Conservation (phyloP, 73 alveolate species). For the Paramecium pentaurelia region DNA sequence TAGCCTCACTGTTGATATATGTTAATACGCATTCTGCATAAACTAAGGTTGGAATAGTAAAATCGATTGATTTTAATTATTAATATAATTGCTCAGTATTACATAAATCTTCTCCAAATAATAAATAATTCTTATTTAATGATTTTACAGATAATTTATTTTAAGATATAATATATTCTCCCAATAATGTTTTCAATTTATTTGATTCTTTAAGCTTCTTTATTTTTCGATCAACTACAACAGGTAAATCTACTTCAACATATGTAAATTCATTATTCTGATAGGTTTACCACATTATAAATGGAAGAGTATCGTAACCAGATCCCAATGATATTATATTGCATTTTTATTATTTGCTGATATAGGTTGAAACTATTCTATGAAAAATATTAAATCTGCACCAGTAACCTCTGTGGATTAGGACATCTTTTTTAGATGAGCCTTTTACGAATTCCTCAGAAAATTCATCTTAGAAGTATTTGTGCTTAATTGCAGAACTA, state of each 20-base stretch:
- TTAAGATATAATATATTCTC: not conserved
- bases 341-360: conserved; percentile 1
- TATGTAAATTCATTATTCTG: conserved; percentile 20
- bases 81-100: conserved; percentile 64
- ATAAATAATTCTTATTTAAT: conserved; percentile 48
- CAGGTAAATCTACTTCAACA: conserved; percentile 46
- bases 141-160: conserved; percentile 44
- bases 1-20: conserved; percentile 71
- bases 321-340: conserved; percentile 54
- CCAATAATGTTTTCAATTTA: not conserved
- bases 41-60: conserved; percentile 70
- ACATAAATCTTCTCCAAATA: conserved; percentile 73
- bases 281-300: not conserved
- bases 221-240: conserved; percentile 52
- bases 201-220: not conserved
- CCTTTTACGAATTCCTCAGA: conserved; percentile 58
- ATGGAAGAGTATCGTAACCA: conserved; percentile 58
- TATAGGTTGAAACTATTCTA: not conserved
- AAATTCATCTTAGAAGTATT: conserved; percentile 51
- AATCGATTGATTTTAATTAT: conserved; percentile 37
- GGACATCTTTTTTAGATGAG: conserved; percentile 47
- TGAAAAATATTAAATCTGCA: conserved; percentile 51
- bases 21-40: conserved; percentile 88
- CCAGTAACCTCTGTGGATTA: conserved; percentile 64
- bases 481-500: conserved; percentile 48